phyloP scores from a whole-genome alignment of 1,284 basidiomycete species.

The Microbotryum saponariae region DNA sequence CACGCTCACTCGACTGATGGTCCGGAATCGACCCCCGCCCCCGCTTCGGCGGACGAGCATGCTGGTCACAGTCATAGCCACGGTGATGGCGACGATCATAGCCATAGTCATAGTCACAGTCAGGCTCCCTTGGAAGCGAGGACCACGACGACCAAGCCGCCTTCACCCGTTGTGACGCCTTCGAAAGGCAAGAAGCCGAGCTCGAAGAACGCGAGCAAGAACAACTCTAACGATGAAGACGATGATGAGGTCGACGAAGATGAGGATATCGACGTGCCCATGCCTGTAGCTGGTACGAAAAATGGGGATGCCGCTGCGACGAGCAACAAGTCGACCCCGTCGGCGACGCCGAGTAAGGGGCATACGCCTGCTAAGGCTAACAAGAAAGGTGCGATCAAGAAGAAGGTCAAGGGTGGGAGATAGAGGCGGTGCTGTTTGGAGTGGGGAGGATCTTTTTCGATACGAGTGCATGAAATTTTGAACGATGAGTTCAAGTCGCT shows the following conservation, averaged over 20 bases:
- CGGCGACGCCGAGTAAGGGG: slow-evolving; percentile 10
- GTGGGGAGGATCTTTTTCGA: too few relatives aligned
- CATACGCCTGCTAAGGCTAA: slow-evolving; percentile 1
- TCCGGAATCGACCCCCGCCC: neutral
- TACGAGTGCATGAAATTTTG: too few relatives aligned
- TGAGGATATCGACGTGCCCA: neutral
- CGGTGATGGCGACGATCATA: too few relatives aligned
- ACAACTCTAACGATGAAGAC: neutral
- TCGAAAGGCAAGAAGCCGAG: neutral
- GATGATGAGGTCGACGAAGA: neutral
- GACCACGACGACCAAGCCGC: neutral
- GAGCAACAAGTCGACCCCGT: neutral
- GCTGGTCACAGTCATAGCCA: slow-evolving; percentile 1
- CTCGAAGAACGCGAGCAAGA: neutral
- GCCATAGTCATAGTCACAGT: too few relatives aligned
- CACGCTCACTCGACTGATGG: neutral
- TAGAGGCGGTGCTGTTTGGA: neutral
- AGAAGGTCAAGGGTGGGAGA: slow-evolving; percentile 23
- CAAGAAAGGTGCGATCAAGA: slow-evolving; percentile 23
- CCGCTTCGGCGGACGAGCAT: neutral
- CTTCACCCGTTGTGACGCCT: neutral
- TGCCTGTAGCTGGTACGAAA: neutral
- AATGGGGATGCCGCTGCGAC: neutral
- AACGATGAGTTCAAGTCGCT: too few relatives aligned
- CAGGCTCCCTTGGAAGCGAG: too few relatives aligned